These are phyloP conservation scores for Rhododendron molle DNA, from an alignment of 148 eudicot species.

Conservation along the genomic window DNA sequence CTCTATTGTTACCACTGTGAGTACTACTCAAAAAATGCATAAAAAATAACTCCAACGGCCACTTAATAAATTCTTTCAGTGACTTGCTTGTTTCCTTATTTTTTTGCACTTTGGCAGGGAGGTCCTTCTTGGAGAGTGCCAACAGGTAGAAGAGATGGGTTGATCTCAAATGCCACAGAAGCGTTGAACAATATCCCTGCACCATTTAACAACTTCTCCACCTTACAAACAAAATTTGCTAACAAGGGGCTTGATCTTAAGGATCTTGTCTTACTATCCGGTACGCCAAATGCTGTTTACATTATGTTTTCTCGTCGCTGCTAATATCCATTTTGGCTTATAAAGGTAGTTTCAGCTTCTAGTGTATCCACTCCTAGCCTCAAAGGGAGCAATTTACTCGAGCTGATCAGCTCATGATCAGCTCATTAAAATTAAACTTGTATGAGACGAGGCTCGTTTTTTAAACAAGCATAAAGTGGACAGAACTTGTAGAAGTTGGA, in stretches of 20 bases:
- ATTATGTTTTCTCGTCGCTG: not conserved
- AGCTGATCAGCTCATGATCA: no score
- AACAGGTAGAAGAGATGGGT: conserved; percentile 48
- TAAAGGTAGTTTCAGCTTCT: no score
- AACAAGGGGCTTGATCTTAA: conserved; percentile 33
- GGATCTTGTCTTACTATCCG: conserved; percentile 44
- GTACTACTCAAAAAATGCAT: not conserved
- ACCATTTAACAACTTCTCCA: conserved; percentile 26
- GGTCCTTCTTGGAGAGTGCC: conserved; percentile 49
- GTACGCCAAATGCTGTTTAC: conserved; percentile 12
- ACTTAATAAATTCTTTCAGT: not conserved
- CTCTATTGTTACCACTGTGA: conserved; percentile 32
- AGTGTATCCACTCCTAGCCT: no score
- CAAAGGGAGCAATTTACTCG: no score
- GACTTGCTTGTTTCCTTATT: not conserved
- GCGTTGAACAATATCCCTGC: conserved; percentile 35
- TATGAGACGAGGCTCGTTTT: no score
- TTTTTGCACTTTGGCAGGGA: conserved; percentile 14
- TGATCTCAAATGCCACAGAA: conserved; percentile 32
- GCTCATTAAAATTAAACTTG: no score
- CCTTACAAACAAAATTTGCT: conserved; percentile 29
- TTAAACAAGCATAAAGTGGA: not conserved
- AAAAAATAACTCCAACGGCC: not conserved
- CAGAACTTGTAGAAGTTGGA: not conserved
- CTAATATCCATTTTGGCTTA: not conserved